These are phyloP conservation scores for Acorus calamus DNA, from an alignment of 106 monocot genomes.

Conservation along the genomic window DNA sequence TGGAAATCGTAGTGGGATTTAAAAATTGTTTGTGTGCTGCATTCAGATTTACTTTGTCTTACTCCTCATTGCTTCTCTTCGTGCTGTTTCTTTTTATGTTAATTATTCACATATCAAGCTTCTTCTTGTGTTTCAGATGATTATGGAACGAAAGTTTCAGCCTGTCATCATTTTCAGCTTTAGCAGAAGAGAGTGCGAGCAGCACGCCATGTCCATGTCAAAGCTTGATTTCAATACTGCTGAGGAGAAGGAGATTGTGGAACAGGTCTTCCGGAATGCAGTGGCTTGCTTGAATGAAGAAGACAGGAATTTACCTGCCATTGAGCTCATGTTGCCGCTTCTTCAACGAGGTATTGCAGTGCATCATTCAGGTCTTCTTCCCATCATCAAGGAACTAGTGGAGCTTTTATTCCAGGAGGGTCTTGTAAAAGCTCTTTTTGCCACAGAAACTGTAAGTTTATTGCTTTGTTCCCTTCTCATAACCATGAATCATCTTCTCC, in stretches of 20 bases:
- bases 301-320: conserved; percentile 89
- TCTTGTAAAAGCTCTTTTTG: conserved; percentile 98
- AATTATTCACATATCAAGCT: neutral
- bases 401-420: conserved; percentile 99
- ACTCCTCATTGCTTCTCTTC: neutral
- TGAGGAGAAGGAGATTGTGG: conserved; percentile 79
- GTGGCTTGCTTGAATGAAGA: conserved; percentile 81
- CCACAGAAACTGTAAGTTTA: conserved; percentile 86
- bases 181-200: conserved; percentile 97
- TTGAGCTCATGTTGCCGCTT: conserved; percentile 91
- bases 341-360: conserved; percentile 96
- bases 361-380: conserved; percentile 97
- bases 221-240: conserved; percentile 89
- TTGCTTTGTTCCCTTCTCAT: neutral
- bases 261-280: conserved; percentile 83
- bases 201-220: conserved; percentile 94
- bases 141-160: conserved; percentile 93
- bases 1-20: no score
- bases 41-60: no score
- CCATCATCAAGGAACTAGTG: conserved; percentile 93
- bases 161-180: conserved; percentile 99
- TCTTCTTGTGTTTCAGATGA: conserved; percentile 54
- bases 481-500: neutral
- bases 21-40: no score
- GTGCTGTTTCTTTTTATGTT: neutral